Evolutionary conservation across 345 rosid genomes (phyloP), one percentile per base, ranked within the genome.

Genomic region (Citrus maxima): DNA sequence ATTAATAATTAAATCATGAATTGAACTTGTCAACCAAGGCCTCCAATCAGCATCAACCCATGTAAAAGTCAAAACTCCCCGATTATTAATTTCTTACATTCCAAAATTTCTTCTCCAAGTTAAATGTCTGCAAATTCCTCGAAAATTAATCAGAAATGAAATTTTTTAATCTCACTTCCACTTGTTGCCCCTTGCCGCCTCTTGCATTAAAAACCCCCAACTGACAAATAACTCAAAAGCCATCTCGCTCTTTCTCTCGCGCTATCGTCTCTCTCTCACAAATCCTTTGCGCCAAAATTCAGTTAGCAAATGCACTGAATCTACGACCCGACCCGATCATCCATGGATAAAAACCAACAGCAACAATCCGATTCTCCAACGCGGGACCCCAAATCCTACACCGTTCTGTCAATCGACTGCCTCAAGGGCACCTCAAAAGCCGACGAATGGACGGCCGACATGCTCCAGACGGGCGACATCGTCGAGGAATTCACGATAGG

Each of bases 381-480:
- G 21, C 32, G 70, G 61, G 86, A 76, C 78, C 40, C 84, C 16
- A 87, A 85, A 64, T 85, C 90, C 56, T 24, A 78, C 34, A 19
- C 63, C 2, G 93, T 93, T 12, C 90, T 93, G 72, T 91, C 99
- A 18, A 90, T 96, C 83, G 99, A 93, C 22, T 93, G 98, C 70
- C 88, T 96, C 0, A 93, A 90, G 80, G 98, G 99, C 58, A 90
- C 90, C 79, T 92, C 97, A 24, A 96, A 86, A 79, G 96, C 94
- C 78, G 98, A 92, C 30, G 99, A 95, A 80, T 93, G 99, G 99
- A 88, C 96, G 72, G 90, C 89, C n/a, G 99, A 93, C 81, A 91
- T 91, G 95, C 94, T 93, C 67, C 98, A 96, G 75, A 93, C 98
- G 0, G 99, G 98, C n/a, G 99, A 96, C 78, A 90, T 96, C 82